phyloP scores from a whole-genome alignment of 2,329 filamentous ascomycete species.

The Karstenula rhodostoma region DNA sequence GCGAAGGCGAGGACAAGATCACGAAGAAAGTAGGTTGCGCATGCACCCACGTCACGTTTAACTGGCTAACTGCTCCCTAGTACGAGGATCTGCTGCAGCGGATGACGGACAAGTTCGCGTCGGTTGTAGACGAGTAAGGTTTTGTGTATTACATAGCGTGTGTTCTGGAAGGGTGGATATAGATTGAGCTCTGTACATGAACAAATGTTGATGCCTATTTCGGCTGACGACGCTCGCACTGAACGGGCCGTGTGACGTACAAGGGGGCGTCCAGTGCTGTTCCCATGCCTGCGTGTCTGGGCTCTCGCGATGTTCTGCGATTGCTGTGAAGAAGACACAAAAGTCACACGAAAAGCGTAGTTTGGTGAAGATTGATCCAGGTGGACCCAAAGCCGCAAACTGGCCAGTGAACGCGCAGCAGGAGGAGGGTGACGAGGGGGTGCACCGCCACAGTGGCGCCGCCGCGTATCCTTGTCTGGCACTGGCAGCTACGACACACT shows the following conservation, averaged over 20 bases:
- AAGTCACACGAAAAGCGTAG: background rate
- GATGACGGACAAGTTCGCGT: constrained; percentile 97
- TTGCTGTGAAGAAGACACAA: background rate
- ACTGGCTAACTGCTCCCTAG: constrained; percentile 61
- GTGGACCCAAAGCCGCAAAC: background rate
- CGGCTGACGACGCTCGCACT: constrained; percentile 45
- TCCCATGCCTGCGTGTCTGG: background rate
- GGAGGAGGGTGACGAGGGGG: background rate
- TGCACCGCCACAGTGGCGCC: constrained; percentile 12
- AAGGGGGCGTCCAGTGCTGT: constrained; percentile 1
- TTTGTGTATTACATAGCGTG: constrained; percentile 38
- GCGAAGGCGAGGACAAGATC: constrained; percentile 81
- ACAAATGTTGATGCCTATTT: constrained; percentile 44
- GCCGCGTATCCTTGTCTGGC: constrained; percentile 5
- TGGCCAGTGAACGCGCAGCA: background rate
- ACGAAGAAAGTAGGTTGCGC: constrained; percentile 75
- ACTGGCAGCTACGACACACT: constrained; percentile 14
- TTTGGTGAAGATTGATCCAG: background rate
- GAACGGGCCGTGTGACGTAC: constrained; percentile 32
- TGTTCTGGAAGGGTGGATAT: constrained; percentile 29
- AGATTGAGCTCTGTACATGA: constrained; percentile 37
- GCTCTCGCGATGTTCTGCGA: background rate
- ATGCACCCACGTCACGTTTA: background rate
- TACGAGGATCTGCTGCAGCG: constrained; percentile 91
- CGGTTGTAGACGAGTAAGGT: constrained; percentile 91